phyloP scores from a whole-genome alignment of 192 early-diverging fungal genomes.

The Chytriomyces confervae region DNA sequence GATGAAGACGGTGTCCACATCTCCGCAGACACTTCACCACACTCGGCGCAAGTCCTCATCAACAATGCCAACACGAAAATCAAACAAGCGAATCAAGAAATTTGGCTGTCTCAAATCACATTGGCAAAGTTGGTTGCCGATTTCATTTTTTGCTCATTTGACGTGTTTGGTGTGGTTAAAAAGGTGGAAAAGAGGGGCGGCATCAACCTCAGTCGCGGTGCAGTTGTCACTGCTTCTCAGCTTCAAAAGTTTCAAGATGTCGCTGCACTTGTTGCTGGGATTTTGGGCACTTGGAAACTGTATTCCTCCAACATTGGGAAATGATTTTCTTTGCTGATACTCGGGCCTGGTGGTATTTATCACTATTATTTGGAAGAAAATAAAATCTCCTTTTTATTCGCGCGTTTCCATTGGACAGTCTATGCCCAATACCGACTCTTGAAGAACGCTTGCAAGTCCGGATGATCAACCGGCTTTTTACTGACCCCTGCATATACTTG shows the following conservation, averaged over 20 bases:
- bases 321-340: neutral
- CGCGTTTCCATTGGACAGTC: neutral
- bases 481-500: slow-evolving; percentile 58
- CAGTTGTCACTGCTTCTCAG: neutral
- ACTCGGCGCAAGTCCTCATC: neutral
- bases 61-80: slow-evolving; percentile 24
- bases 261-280: slow-evolving; percentile 46
- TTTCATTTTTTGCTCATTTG: slow-evolving; percentile 71
- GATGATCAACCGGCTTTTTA: slow-evolving; percentile 43
- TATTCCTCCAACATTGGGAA: slow-evolving; percentile 37
- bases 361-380: too few species aligned
- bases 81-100: slow-evolving; percentile 43
- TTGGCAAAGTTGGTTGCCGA: slow-evolving; percentile 72
- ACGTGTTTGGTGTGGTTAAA: slow-evolving; percentile 46
- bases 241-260: slow-evolving; percentile 41
- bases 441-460: slow-evolving; percentile 60
- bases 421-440: slow-evolving; percentile 59
- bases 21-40: slow-evolving; percentile 22
- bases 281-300: slow-evolving; percentile 60
- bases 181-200: slow-evolving; percentile 8
- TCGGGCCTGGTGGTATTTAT: too few species aligned
- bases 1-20: slow-evolving; percentile 4
- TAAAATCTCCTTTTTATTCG: neutral
- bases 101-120: slow-evolving; percentile 62
- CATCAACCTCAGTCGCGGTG: neutral